Evolutionary conservation across 768 basidiomycete genomes (phyloP), one percentile per base, ranked within the genome.

Genomic region (Leucogyrophana mollusca): DNA sequence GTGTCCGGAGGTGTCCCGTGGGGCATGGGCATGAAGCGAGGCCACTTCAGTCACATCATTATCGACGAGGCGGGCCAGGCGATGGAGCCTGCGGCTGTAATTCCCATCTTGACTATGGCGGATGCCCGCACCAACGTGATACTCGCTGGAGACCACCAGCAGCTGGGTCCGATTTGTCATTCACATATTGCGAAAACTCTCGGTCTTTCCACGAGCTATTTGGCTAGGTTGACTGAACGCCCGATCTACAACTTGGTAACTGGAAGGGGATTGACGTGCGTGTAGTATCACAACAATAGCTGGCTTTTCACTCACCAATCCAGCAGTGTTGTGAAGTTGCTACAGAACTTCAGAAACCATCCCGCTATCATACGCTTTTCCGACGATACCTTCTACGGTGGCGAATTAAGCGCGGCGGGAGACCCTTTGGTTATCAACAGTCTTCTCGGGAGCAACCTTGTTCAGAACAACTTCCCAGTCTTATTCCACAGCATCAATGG

Each of bases 31-130:
- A 32, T 82, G 18, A 57, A 62, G 23, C 62, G 71, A 11, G 83
- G 82, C 0, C 78, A 82, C 56, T 85, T 78, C 52, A 74, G 61
- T 1, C 78, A 83, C 50, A 77, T 85, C 14, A 78, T 85, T 52
- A 64, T 82, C 33, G 83, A 85, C 52, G 83, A 85, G 49, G 83
- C 80, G 4, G 82, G 81, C 0, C 82, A 85, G 53, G 82, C 76
- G 0, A 73, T 73, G 33, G 83, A 85, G 52, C 80, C 83, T 0
- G 77, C 80, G 51, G 59, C 72, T 6, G 77, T 84, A 72, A 67
- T 82, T 3, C 54, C 68, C 0, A 61, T 73, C 30, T 52, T 54
- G 44, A 56, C 61, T 1, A 54, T 70, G 44, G 65, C 66, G 5
- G 60, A 60, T 46, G 41, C 55, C 10, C 11, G 51, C 5, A 73